Base-by-base conservation (phyloP, 352 stramenopile genomes). In the Heterotrichella gracilis region DNA sequence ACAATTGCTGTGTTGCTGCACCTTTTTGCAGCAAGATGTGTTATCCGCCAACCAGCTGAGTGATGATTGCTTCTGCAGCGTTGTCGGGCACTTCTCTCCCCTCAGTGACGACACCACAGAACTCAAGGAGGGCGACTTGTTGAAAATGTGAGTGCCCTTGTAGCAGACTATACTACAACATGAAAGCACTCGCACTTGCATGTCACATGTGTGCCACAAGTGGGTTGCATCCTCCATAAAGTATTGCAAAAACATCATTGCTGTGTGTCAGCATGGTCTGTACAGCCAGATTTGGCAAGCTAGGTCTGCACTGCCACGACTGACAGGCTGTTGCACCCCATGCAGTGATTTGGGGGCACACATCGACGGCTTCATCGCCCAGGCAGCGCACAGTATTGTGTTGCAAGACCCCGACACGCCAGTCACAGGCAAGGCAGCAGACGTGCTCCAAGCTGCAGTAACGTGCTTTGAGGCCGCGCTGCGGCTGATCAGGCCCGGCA, bases 351-450 rank as follows among this genome's bases (percentile, higher is more conserved):
- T 99, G 42, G 93, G 92, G 69, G 96, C 89, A 78, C 92, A 99
- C 82, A 93, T 99, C 75, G 92, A 99, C 76, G 92, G 92, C 70
- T 99, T 94, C 83, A 95, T 97, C 74, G 89, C 92, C 19, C 86
- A 97, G 2, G 89, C 91, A 9, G 92, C 91, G 3, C 92, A 99
- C 81, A 98, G 92, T 42, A 77, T 85, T 20, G 84, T 97, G 22
- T 88, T 97, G n/a, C 80, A 4, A 14, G 32, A 42, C 4, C 32
- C 32, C 32, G 32, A 2, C 24, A 25, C 9, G 14, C 3, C 68
- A 2, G 24, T 22, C 19, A 24, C 42, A 3, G 68, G 20, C 2
- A 21, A 3, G 13, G n/a, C 3, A 14, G 71, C 71, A 0, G 69
- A 98, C 74, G 87, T 97, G 73, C 80, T 95, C 69, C 84, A 93